A percentile compares a stretch with the other conserved stretches of the same genome.
Evolutionary conservation across 805 yeast genomes (phyloP).

Genomic region (Komagataella mondaviorum): DNA sequence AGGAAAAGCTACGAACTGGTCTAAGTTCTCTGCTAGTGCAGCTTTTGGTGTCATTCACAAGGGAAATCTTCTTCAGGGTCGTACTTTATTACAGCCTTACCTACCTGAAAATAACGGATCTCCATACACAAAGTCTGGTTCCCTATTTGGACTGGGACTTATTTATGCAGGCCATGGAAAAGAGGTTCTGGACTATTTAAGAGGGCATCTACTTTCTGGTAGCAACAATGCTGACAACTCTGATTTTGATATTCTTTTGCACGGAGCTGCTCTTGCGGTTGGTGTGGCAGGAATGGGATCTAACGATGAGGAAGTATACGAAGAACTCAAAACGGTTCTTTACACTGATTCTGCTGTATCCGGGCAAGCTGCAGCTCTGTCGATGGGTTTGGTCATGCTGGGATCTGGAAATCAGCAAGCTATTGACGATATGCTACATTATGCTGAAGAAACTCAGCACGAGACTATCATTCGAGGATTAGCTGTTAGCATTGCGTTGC

Average conservation of each 20-base stretch:
- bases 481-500: conserved; percentile 77
- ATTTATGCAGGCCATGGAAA: conserved; percentile 94
- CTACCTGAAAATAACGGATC: conserved; percentile 73
- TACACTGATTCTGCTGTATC: conserved; percentile 87
- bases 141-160: conserved; percentile 84
- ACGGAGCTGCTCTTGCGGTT: conserved; percentile 90
- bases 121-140: conserved; percentile 90
- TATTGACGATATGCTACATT: conserved; percentile 67
- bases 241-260: conserved; percentile 73
- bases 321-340: conserved; percentile 69
- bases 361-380: conserved; percentile 92
- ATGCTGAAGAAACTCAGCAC: conserved; percentile 92
- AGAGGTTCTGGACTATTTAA: conserved; percentile 69
- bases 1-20: conserved; percentile 97
- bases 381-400: conserved; percentile 91
- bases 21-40: conserved; percentile 94
- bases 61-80: conserved; percentile 88
- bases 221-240: conserved; percentile 25
- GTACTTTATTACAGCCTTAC: conserved; percentile 76
- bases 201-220: conserved; percentile 54
- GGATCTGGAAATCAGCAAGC: conserved; percentile 73
- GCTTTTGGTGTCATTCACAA: conserved; percentile 95
- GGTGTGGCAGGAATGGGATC: conserved; percentile 98
- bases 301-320: conserved; percentile 59
- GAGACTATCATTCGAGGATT: conserved; percentile 91